A percentile compares a stretch with the other conserved stretches of the same genome.
phyloP scores from a whole-genome alignment of 352 stramenopile species.

The Globisporangium heterothallicum region DNA sequence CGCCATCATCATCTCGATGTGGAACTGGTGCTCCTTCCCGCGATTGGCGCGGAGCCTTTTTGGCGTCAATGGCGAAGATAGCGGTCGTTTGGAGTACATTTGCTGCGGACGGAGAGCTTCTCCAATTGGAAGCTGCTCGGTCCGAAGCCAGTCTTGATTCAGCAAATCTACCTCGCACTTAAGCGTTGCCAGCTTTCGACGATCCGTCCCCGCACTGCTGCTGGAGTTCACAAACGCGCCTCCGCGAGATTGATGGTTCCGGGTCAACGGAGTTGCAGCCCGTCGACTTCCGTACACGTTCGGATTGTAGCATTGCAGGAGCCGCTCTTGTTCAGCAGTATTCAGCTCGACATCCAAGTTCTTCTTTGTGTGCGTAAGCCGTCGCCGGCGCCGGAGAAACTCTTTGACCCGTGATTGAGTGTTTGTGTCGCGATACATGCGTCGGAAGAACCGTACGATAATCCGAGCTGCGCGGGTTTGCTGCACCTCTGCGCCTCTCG shows the following conservation, averaged over 20 bases:
- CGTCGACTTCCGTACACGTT: constrained; percentile 25
- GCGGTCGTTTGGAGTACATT: constrained; percentile 8
- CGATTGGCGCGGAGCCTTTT: constrained; percentile 7
- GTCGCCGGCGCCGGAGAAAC: constrained; percentile 27
- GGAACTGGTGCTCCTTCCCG: constrained; percentile 12
- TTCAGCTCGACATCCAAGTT: constrained; percentile 22
- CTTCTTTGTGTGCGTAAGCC: constrained; percentile 16
- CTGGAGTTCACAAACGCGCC: not conserved
- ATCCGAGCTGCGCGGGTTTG: constrained; percentile 44
- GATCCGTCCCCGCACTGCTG: constrained; percentile 2
- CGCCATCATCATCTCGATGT: constrained; percentile 16
- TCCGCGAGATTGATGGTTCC: constrained; percentile 3
- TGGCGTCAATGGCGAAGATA: constrained; percentile 8
- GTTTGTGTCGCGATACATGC: constrained; percentile 23
- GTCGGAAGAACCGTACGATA: constrained; percentile 52
- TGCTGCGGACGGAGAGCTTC: not conserved
- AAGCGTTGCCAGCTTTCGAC: constrained; percentile 8
- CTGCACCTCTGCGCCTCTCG: constrained; percentile 14
- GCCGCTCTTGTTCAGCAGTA: constrained; percentile 34
- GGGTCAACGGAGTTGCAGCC: not conserved
- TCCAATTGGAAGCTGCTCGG: not conserved
- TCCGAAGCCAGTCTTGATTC: constrained; percentile 9
- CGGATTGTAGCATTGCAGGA: constrained; percentile 68
- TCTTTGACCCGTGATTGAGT: constrained; percentile 20
- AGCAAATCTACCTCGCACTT: constrained; percentile 8